A percentile compares a stretch with the other conserved stretches of the same genome.
phyloP scores from a whole-genome alignment of 345 rosid species.

The Citropsis articulata region DNA sequence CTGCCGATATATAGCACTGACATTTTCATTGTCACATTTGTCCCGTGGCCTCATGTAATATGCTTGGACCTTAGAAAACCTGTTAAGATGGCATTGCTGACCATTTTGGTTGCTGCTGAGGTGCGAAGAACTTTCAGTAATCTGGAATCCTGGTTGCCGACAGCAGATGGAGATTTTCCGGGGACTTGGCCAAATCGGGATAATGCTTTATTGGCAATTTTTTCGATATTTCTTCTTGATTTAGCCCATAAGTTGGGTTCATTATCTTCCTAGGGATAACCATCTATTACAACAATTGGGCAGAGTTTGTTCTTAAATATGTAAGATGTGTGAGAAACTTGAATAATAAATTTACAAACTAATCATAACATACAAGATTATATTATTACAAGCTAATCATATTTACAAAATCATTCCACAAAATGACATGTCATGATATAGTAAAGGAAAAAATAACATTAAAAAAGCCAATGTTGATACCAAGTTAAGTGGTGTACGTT shows the following conservation, averaged over 20 bases:
- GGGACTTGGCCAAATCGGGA: background rate
- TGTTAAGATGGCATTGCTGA: constrained; percentile 9
- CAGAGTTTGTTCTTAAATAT: too few species aligned
- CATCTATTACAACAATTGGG: background rate
- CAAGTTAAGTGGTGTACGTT: background rate
- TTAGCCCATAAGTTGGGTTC: constrained; percentile 12
- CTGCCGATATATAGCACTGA: background rate
- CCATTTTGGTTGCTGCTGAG: constrained; percentile 10
- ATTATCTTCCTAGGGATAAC: constrained; percentile 13
- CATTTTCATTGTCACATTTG: background rate
- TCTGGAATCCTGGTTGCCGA: background rate
- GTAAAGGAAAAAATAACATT: too few species aligned
- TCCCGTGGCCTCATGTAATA: background rate
- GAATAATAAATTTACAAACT: background rate
- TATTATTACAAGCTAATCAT: too few species aligned
- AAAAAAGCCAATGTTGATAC: too few species aligned
- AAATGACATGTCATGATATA: background rate
- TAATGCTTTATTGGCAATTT: background rate
- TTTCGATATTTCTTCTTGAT: constrained; percentile 1
- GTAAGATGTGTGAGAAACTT: background rate
- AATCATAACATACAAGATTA: too few species aligned
- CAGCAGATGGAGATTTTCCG: background rate
- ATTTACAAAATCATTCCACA: too few species aligned
- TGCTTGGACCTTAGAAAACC: constrained; percentile 7
- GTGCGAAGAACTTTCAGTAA: constrained; percentile 4